These are phyloP conservation scores for Plantago ovata DNA, from an alignment of 257 asterid species.

Conservation along the genomic window DNA sequence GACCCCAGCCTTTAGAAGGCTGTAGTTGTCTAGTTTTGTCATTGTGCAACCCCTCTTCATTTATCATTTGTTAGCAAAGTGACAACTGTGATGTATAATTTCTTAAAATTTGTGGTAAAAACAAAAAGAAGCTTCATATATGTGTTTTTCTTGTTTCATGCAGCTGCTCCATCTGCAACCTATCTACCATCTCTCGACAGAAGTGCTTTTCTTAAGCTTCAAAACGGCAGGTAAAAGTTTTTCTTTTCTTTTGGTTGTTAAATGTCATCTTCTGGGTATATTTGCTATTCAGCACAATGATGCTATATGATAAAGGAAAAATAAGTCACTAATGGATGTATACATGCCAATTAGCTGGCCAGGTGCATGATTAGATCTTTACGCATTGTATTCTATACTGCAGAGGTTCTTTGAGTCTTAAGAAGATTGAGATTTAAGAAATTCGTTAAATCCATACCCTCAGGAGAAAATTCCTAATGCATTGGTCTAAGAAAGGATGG, in stretches of 20 bases:
- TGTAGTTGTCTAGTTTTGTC: constrained; percentile 28
- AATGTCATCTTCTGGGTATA: constrained; percentile 8
- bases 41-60: constrained; percentile 19
- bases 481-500: not conserved
- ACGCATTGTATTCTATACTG: no score
- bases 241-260: constrained; percentile 1
- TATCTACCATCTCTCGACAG: constrained; percentile 50
- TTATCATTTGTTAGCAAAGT: not conserved
- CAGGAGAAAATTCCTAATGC: not conserved
- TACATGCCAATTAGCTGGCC: not conserved
- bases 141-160: constrained; percentile 32
- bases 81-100: not conserved
- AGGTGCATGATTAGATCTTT: no score
- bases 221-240: constrained; percentile 79
- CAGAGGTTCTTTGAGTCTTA: no score
- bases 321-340: not conserved
- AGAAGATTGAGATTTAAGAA: no score
- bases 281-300: not conserved
- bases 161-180: constrained; percentile 67
- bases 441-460: not conserved
- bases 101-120: constrained; percentile 13
- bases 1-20: constrained; percentile 32
- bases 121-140: constrained; percentile 18
- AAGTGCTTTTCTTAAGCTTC: constrained; percentile 86
- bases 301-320: not conserved